A percentile compares a stretch with the other conserved stretches of the same genome.
Conservation (phyloP, 2,329 filamentous ascomycete genomes). For the Bimuria novae-zelandiae region DNA sequence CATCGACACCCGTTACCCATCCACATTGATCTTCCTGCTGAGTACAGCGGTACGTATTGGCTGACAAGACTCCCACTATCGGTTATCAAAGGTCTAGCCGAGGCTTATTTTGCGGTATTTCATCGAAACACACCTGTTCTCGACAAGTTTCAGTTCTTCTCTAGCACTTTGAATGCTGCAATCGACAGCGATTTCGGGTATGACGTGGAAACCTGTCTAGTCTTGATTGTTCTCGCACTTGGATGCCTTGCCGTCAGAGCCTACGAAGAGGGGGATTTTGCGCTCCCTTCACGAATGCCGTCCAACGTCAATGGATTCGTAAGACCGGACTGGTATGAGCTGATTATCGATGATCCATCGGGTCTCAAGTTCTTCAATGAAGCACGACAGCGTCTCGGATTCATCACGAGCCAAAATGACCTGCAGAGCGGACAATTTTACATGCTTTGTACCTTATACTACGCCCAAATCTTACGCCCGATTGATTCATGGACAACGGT, state of each 20-base stretch:
- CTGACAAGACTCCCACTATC: constrained; percentile 54
- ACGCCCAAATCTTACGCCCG: constrained; percentile 57
- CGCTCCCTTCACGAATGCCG: constrained; percentile 42
- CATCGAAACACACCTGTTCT: constrained; percentile 59
- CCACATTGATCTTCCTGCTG: constrained; percentile 40
- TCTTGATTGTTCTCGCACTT: constrained; percentile 57
- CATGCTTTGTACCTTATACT: constrained; percentile 57
- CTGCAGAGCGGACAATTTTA: constrained; percentile 59
- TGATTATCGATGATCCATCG: constrained; percentile 46
- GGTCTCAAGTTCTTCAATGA: constrained; percentile 61
- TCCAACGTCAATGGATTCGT: constrained; percentile 23
- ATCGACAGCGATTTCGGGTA: constrained; percentile 57
- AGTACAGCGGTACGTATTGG: constrained; percentile 47
- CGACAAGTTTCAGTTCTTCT: constrained; percentile 58
- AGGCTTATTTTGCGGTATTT: constrained; percentile 60
- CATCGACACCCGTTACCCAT: constrained; percentile 52
- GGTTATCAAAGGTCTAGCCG: constrained; percentile 56
- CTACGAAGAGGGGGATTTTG: constrained; percentile 56
- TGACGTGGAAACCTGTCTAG: constrained; percentile 58
- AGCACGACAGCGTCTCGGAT: constrained; percentile 57
- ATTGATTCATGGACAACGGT: constrained; percentile 61
- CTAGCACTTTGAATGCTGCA: constrained; percentile 54
- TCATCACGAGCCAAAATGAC: constrained; percentile 56
- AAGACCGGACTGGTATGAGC: constrained; percentile 41
- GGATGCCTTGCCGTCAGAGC: constrained; percentile 57